These are phyloP conservation scores for Colletotrichum navitas DNA, from an alignment of 2,329 filamentous ascomycete genomes.

Conservation along the genomic window DNA sequence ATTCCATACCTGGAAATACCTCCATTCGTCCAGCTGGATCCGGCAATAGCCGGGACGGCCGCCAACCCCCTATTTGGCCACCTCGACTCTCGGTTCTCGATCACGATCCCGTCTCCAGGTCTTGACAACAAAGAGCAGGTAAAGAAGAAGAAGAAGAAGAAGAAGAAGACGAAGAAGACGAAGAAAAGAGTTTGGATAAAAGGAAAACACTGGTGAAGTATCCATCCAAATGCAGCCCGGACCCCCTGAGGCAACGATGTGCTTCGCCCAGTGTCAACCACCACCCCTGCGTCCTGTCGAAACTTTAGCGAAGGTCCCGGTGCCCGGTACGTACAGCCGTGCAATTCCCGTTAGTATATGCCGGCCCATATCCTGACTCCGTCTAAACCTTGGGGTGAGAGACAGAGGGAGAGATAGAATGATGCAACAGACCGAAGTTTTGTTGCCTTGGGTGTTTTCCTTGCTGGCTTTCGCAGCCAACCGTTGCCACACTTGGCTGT, in stretches of 20 bases:
- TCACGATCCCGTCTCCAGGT: conserved; percentile 35
- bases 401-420: conserved; percentile 1
- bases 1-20: conserved; percentile 33
- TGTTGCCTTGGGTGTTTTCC: neutral
- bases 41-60: conserved; percentile 36
- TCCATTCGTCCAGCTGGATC: conserved; percentile 41
- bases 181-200: conserved; percentile 25
- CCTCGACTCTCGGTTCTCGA: conserved; percentile 21
- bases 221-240: conserved; percentile 1
- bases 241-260: neutral
- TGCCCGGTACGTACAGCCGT: conserved; percentile 24
- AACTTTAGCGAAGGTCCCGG: conserved; percentile 26
- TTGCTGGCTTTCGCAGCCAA: neutral
- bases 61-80: conserved; percentile 28
- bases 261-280: conserved; percentile 21
- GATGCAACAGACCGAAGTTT: conserved; percentile 18
- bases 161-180: neutral
- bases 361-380: conserved; percentile 30
- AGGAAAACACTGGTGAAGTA: conserved; percentile 32
- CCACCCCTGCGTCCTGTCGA: conserved; percentile 35
- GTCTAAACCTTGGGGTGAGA: conserved; percentile 27
- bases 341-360: conserved; percentile 31
- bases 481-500: conserved; percentile 9
- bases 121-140: conserved; percentile 2
- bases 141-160: neutral